Base-by-base conservation (phyloP, 495 filamentous ascomycete species). In the Aspergillus wentii region DNA sequence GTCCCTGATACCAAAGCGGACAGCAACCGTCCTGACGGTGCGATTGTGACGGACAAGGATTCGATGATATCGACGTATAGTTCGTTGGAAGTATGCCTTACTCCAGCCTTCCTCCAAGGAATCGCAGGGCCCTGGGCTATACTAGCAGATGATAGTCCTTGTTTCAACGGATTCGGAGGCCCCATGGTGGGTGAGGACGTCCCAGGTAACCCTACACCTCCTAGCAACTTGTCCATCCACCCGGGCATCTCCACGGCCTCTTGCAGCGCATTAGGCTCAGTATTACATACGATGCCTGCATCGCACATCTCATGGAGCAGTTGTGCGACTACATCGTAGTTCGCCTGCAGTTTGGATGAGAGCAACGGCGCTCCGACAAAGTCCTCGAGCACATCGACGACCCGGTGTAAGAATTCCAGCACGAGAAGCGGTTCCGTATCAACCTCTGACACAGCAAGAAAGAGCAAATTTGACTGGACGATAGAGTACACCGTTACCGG, bases 11-110 rank as follows among this genome's bases (percentile, higher is more conserved):
- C 87, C 44, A 94, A 78, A 15, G 92, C 92, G 8, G 87, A 78
- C 16, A 99, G 74, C 3, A 90, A 78, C 5, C 86, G 74, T 7
- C 94, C 92, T 0, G 90, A 95, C 0, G 92, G 92, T 0, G 92
- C 88, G 34, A 96, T 74, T 1, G 80, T 92, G 3, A 95, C 85
- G 1, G 79, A 79, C 0, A 99, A 74, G 3, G 86, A 85, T 66
- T 99, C 92, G 30, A 99, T 76, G 2, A 99, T 76, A 59, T 99
- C 92, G 27, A 95, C 92, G 59, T 99, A 97, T 22, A 99, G 76
- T 61, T 97, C 91, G 62, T 96, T 97, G 33, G 85, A 91, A 5
- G 90, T 97, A 59, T 99, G 94, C 7, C 88, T 80, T 38, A 99
- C 92, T 52, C 92, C 94, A 23, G 88, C 76, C 20, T 88, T 76